A percentile compares a stretch with the other conserved stretches of the same genome.
Conservation (phyloP, 768 basidiomycete genomes). For the Phylloporus scabripes region DNA sequence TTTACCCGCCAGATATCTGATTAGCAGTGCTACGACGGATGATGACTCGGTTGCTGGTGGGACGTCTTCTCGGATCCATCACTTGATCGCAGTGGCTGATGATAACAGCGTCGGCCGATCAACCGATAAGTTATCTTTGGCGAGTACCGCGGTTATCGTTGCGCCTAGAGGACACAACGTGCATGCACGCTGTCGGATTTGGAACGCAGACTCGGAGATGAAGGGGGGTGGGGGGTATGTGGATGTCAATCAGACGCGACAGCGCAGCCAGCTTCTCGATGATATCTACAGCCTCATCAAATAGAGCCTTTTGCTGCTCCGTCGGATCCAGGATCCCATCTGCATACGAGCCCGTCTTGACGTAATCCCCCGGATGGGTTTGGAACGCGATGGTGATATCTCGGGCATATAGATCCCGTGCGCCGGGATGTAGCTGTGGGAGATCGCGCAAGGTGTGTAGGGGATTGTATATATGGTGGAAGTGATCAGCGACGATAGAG, state of each 20-base stretch:
- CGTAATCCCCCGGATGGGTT: constrained; percentile 37
- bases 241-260: no score
- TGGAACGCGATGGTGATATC: constrained; percentile 4
- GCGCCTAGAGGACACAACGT: no score
- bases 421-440: constrained; percentile 38
- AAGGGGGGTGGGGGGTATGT: neutral
- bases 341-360: constrained; percentile 42
- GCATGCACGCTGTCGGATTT: no score
- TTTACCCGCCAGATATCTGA: no score
- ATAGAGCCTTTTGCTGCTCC: constrained; percentile 59
- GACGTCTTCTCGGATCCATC: no score
- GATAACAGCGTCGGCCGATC: no score
- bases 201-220: neutral
- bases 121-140: no score
- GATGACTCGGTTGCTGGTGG: no score
- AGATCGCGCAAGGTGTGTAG: constrained; percentile 53
- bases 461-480: constrained; percentile 33
- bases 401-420: constrained; percentile 49
- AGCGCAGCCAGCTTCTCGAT: constrained; percentile 42
- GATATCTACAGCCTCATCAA: constrained; percentile 65
- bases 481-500: constrained; percentile 13
- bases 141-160: no score
- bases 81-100: no score
- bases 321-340: constrained; percentile 48
- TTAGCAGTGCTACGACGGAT: no score